Base-by-base conservation (phyloP, 177 flowering plant genomes). In the Vitis hybrid region DNA sequence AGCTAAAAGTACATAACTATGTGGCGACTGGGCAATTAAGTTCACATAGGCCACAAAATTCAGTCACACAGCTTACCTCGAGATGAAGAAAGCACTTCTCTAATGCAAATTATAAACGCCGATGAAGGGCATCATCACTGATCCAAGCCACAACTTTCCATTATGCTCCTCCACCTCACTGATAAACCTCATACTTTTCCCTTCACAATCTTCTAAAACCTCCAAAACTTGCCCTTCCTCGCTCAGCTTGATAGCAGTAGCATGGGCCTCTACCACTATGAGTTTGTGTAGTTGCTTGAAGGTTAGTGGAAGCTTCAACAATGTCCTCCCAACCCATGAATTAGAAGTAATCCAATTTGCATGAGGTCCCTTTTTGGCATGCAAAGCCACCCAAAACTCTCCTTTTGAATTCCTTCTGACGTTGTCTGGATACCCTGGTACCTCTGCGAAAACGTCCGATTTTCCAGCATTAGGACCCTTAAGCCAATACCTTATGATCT, bases 371-470 rank as follows among this genome's bases (percentile, higher is more conserved):
- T 60, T 80, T 68, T 86, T 86, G 3, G 88, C 26, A 71, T 90
- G 90, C 77, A 90, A 66, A 11, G 86, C 92, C 1, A 90, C 91
- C 92, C 95, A 90, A 67, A 86, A 88, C 20, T 87, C 91, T 2
- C 95, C 95, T 1, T 86, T 70, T 10, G 80, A 16, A 33, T 86
- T 90, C 64, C 86, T 77, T 68, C 95, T 78, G 0, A 90, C 57
- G 48, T 88, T 88, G 81, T 90, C 95, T 0, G 92, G 92, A 58
- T 73, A 83, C 22, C 92, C 95, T 1, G 91, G 90, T 10, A 88
- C 73, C 55, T 80, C 84, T 2, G 84, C 85, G 53, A 88, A 86
- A 2, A 72, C 66, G 0, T 88, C 92, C 10, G 11, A 22, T 1
- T 64, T 79, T 62, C 92, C 95, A 15, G 85, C 81, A 14, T 81